Evolutionary conservation across 2,329 filamentous ascomycete genomes (phyloP), one percentile per base, ranked within the genome.

Genomic region (Periconia digitata): DNA sequence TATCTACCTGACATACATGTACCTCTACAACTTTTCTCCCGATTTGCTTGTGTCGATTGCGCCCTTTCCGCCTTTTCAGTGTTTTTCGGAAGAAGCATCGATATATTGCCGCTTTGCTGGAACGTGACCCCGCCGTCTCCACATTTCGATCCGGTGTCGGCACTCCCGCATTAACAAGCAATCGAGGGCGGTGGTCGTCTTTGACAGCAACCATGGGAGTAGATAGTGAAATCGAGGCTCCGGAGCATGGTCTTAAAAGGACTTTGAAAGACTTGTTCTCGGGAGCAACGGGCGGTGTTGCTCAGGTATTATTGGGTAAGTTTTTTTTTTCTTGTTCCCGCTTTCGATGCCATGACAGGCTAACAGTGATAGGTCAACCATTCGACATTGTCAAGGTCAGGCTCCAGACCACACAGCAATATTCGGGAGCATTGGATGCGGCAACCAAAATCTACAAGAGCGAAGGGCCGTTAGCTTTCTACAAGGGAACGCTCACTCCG

Each of bases 401-500:
- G 47, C 82, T 99, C 41, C 94, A 99, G 74, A 99, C 94, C 15
- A 88, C 87, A 45, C 85, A 81, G 18, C 83, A 89, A 60, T 95
- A 96, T 79, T 80, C 83, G 44, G 86, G 84, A 56, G 94, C 94
- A 44, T 74, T 95, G 40, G 81, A 90, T 63, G 90, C 89, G 58
- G 94, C 92, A 7, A 81, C 81, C 43, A 84, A 87, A 55, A 97
- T 99, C 76, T 90, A 90, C 74, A 85, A 84, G 64, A 86, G 90
- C 65, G 94, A 99, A 73, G 94, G 94, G 1, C 80, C 91, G 2
- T 76, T 89, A 12, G 94, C 94, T 48, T 99, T 99, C 79, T 99
- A 99, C 84, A 99, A 99, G 59, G 94, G 94, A 64, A 97, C 94
- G 0, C 79, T 99, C 47, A 97, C 94, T 5, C 94, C 94, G 0